phyloP scores from a whole-genome alignment of 371 early-diverging fungal genomes.

The Mortierella sp. region DNA sequence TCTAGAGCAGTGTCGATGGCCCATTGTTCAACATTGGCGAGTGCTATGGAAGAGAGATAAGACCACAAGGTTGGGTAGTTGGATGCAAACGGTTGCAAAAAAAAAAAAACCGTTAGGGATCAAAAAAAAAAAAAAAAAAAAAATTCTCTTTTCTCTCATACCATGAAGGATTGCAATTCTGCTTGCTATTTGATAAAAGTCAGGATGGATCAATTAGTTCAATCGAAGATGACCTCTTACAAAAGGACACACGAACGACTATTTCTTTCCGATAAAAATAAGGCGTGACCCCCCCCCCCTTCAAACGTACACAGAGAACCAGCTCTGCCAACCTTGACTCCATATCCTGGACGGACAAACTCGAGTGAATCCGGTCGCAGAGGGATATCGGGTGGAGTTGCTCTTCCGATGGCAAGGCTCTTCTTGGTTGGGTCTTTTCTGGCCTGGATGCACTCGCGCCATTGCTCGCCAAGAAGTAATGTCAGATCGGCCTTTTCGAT shows the following conservation, averaged over 20 bases:
- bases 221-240: not conserved
- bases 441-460: slow-evolving; percentile 32
- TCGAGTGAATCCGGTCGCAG: slow-evolving; percentile 53
- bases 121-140: not conserved
- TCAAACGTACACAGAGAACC: slow-evolving; percentile 44
- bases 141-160: not conserved
- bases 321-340: slow-evolving; percentile 55
- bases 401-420: slow-evolving; percentile 48
- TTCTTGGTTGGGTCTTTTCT: slow-evolving; percentile 3
- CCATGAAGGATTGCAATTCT: slow-evolving; percentile 64
- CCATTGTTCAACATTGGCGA: slow-evolving; percentile 71
- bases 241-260: no score
- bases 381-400: slow-evolving; percentile 56
- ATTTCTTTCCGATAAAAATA: no score
- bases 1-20: slow-evolving; percentile 70
- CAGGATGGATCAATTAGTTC: not conserved
- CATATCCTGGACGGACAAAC: slow-evolving; percentile 55
- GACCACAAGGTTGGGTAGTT: not conserved
- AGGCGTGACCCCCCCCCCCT: no score
- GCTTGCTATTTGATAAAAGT: slow-evolving; percentile 25
- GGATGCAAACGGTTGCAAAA: no score
- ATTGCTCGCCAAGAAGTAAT: slow-evolving; percentile 43
- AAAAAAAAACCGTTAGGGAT: not conserved
- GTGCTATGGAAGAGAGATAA: slow-evolving; percentile 31
- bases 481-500: slow-evolving; percentile 51